phyloP scores from a whole-genome alignment of 345 rosid genomes.

The Reutealis trisperma region DNA sequence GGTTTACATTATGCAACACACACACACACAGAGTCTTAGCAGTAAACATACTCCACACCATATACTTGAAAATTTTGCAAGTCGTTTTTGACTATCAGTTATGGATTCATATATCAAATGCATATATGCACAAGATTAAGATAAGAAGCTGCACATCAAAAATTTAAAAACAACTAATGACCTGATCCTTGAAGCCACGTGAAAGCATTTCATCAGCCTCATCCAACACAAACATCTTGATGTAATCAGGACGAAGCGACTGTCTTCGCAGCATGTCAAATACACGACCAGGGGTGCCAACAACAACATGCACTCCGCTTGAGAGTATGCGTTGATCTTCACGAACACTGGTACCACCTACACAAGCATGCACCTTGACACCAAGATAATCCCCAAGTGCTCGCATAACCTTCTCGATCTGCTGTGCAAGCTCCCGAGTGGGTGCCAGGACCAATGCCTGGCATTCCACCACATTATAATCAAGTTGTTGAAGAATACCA shows the following conservation, averaged over 20 bases:
- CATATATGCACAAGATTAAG: background rate
- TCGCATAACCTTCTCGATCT: slow-evolving; percentile 36
- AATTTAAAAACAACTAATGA: background rate
- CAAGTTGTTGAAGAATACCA: slow-evolving; percentile 32
- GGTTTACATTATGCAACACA: background rate
- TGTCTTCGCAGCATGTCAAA: slow-evolving; percentile 35
- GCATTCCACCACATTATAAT: slow-evolving; percentile 25
- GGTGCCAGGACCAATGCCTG: slow-evolving; percentile 32
- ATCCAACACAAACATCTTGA: slow-evolving; percentile 27
- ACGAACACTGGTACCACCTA: slow-evolving; percentile 27
- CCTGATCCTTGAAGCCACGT: slow-evolving; percentile 32
- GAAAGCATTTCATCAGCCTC: slow-evolving; percentile 31
- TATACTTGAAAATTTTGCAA: background rate
- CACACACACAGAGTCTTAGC: background rate
- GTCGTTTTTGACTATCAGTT: background rate
- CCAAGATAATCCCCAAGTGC: slow-evolving; percentile 32
- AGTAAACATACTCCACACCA: background rate
- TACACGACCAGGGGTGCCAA: slow-evolving; percentile 26
- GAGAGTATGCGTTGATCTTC: slow-evolving; percentile 25
- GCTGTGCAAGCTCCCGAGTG: slow-evolving; percentile 29
- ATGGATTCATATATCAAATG: background rate
- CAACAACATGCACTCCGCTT: slow-evolving; percentile 22
- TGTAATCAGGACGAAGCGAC: slow-evolving; percentile 25
- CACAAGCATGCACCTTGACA: slow-evolving; percentile 33
- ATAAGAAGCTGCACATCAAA: background rate